Evolutionary conservation across 2,329 filamentous ascomycete species (phyloP), one percentile per base, ranked within the genome.

Genomic region (Sclerotiophoma versabilis): DNA sequence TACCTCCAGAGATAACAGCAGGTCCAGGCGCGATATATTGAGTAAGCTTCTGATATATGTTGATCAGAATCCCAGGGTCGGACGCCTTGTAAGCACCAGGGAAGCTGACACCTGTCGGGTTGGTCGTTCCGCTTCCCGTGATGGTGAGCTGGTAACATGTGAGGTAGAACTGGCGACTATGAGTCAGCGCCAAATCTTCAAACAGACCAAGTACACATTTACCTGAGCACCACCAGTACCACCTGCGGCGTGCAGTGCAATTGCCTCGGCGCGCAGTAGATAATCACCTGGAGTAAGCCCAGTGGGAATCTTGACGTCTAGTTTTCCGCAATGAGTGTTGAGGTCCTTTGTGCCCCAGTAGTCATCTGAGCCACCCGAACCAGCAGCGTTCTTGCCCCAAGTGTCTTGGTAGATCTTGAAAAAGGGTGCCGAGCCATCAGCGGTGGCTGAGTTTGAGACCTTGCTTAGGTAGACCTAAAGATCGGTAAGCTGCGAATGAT

Each of bases 111-210:
- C 83, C 84, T 22, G 57, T 54, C 1, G 75, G 71, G 52, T 69
- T 74, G n/a, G 75, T 77, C 33, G 81, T 79, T 14, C 82, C 83
- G 32, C 76, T 72, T 50, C 84, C 84, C 22, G 81, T 82, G 58
- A 88, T 76, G 68, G 85, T 79, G 58, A 88, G 67, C 77, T 88
- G 87, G 63, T 85, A 76, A 71, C 86, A 80, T 26, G 71, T 72
- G 23, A 78, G 74, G 66, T 81, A 80, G 64, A 75, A 75, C 61
- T 80, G 76, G 14, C 19, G n/a, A 6, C 3, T 5, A 14, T 5
- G 4, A 17, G 19, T 45, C 12, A 41, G 39, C 12, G 17, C n/a
- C 33, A 25, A 17, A 2, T 4, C n/a, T n/a, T n/a, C n/a, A n/a
- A n/a, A n/a, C n/a, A 36, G 20, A 25, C 2, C 22, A 25, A 12